These are phyloP conservation scores for Hypoxylon fragiforme DNA, from an alignment of 495 filamentous ascomycete genomes.

Conservation along the genomic window DNA sequence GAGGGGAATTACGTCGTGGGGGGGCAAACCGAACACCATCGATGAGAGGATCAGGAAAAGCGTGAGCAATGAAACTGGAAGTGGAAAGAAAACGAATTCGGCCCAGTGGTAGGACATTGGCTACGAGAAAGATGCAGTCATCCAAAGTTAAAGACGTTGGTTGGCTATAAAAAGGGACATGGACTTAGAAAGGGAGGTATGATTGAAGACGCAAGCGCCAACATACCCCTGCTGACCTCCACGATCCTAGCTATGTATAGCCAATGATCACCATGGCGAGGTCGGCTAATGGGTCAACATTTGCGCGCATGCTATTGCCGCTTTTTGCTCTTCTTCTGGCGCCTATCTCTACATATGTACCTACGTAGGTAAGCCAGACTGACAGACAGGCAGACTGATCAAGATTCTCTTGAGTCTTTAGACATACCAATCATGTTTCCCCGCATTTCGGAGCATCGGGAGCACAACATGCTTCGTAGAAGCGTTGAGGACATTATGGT, in stretches of 20 bases:
- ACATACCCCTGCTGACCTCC: constrained; percentile 30
- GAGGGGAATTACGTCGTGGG: constrained; percentile 34
- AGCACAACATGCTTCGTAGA: constrained; percentile 9
- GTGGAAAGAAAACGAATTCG: constrained; percentile 10
- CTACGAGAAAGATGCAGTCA: constrained; percentile 27
- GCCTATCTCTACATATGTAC: constrained; percentile 17
- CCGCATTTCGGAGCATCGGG: constrained; percentile 26
- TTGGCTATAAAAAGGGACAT: constrained; percentile 42
- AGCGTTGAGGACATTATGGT: background rate
- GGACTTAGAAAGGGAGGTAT: constrained; percentile 33
- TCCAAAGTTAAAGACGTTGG: constrained; percentile 26
- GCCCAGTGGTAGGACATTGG: constrained; percentile 18
- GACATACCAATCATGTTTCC: constrained; percentile 10
- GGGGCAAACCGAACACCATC: constrained; percentile 23
- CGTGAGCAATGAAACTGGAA: constrained; percentile 41
- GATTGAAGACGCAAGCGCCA: constrained; percentile 40
- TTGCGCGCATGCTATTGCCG: constrained; percentile 30
- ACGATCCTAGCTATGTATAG: constrained; percentile 31
- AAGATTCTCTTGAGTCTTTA: no score
- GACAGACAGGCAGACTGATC: no score
- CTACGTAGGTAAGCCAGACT: no score
- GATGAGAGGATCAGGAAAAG: constrained; percentile 17
- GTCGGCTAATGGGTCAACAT: constrained; percentile 37
- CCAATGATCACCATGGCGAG: constrained; percentile 31
- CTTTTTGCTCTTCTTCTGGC: constrained; percentile 23